These are phyloP conservation scores for Hyaloperonospora arabidopsidis DNA, from an alignment of 352 stramenopile species.

Conservation along the genomic window DNA sequence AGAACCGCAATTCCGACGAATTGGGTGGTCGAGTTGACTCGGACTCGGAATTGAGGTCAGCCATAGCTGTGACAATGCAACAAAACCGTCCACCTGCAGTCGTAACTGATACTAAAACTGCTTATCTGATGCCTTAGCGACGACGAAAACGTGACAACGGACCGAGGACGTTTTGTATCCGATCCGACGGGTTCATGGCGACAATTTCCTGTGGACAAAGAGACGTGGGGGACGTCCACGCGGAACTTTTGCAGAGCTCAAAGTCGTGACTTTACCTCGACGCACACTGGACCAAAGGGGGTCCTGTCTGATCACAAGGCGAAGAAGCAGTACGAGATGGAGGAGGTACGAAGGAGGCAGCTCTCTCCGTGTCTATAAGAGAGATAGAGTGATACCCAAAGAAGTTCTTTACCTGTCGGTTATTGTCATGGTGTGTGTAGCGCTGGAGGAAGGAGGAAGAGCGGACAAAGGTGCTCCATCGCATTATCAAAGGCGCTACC, in stretches of 20 bases:
- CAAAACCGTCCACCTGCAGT: background rate
- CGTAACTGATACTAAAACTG: background rate
- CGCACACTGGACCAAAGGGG: constrained; percentile 72
- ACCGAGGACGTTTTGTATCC: constrained; percentile 55
- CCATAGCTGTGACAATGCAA: background rate
- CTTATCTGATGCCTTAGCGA: constrained; percentile 19
- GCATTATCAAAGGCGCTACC: constrained; percentile 52
- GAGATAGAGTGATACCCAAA: too few relatives aligned
- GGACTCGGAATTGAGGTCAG: constrained; percentile 67
- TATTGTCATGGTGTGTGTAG: constrained; percentile 18
- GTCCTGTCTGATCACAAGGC: constrained; percentile 80
- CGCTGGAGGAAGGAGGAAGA: constrained; percentile 41
- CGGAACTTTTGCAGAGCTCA: constrained; percentile 21
- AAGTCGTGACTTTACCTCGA: constrained; percentile 42
- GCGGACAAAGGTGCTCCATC: constrained; percentile 38
- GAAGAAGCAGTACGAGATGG: constrained; percentile 51
- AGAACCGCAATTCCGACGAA: constrained; percentile 68
- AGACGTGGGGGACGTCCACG: constrained; percentile 42
- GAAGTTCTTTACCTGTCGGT: too few relatives aligned
- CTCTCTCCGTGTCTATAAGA: too few relatives aligned
- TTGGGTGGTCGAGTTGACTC: constrained; percentile 43
- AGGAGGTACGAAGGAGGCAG: constrained; percentile 42
- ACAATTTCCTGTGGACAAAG: constrained; percentile 38
- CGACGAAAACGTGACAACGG: constrained; percentile 48
- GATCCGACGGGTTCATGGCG: constrained; percentile 66